These are phyloP conservation scores for Huntiella savannae DNA, from an alignment of 2,329 filamentous ascomycete genomes.

Conservation along the genomic window DNA sequence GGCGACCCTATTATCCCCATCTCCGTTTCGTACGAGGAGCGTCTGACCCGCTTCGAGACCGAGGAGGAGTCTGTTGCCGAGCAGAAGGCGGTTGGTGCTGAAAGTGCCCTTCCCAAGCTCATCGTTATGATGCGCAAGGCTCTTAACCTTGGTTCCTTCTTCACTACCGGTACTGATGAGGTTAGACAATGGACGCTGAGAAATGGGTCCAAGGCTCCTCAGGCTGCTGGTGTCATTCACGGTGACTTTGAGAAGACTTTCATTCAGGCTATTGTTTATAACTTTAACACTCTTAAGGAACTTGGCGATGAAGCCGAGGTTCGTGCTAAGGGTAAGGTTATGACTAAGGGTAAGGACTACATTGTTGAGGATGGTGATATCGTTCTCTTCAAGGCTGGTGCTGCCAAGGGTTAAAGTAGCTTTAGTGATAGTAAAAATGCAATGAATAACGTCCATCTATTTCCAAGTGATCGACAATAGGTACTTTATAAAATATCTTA, in stretches of 20 bases:
- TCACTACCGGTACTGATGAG: constrained; percentile 89
- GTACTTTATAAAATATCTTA: background rate
- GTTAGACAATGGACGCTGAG: constrained; percentile 97
- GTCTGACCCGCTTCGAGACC: constrained; percentile 59
- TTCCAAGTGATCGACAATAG: background rate
- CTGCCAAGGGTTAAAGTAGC: constrained; percentile 44
- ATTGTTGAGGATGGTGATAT: constrained; percentile 68
- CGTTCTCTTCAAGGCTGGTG: constrained; percentile 77
- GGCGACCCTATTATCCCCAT: constrained; percentile 87
- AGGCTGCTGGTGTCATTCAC: constrained; percentile 94
- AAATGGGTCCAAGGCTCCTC: constrained; percentile 89
- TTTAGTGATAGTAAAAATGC: constrained; percentile 1
- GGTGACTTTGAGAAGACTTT: constrained; percentile 99
- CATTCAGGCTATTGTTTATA: constrained; percentile 90
- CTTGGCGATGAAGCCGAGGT: constrained; percentile 73
- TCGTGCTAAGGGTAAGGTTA: constrained; percentile 85
- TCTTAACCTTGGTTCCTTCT: constrained; percentile 83
- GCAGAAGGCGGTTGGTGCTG: constrained; percentile 70
- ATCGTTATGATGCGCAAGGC: constrained; percentile 84
- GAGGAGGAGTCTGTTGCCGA: constrained; percentile 66
- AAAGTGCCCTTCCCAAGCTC: constrained; percentile 81
- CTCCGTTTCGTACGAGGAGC: constrained; percentile 84
- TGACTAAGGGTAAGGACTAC: constrained; percentile 98
- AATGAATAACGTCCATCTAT: constrained; percentile 8
- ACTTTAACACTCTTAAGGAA: constrained; percentile 65